Conservation (phyloP, 192 early-diverging fungal genomes). For the Chytriomyces confervae region DNA sequence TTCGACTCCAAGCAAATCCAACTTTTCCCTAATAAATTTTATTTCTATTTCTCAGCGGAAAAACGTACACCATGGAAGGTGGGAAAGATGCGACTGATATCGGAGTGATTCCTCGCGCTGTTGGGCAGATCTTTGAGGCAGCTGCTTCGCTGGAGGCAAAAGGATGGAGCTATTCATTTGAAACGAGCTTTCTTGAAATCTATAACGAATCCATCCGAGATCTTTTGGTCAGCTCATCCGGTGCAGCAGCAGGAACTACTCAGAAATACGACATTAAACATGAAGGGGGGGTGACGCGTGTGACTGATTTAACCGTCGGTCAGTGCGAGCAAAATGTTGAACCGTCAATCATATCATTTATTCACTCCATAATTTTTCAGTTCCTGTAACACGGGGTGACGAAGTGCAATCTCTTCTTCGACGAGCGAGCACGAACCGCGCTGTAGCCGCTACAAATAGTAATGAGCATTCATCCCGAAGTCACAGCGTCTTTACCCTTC, state of each 20-base stretch:
- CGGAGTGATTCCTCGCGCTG: slow-evolving; percentile 96
- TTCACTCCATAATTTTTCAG: slow-evolving; percentile 37
- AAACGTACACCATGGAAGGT: slow-evolving; percentile 59
- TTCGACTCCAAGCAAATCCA: slow-evolving; percentile 30
- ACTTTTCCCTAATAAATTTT: background rate
- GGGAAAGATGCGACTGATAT: slow-evolving; percentile 42
- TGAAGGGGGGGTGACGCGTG: slow-evolving; percentile 72
- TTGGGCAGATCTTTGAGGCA: slow-evolving; percentile 84
- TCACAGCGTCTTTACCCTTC: slow-evolving; percentile 92
- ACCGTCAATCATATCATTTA: slow-evolving; percentile 10
- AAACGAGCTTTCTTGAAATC: slow-evolving; percentile 92
- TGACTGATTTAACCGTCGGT: slow-evolving; percentile 77
- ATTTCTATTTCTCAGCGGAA: slow-evolving; percentile 10
- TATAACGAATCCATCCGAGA: slow-evolving; percentile 95
- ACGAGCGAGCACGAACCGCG: slow-evolving; percentile 81
- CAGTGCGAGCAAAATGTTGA: slow-evolving; percentile 8
- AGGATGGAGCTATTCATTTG: slow-evolving; percentile 88
- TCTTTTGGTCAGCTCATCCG: slow-evolving; percentile 59
- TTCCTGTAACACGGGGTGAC: slow-evolving; percentile 72
- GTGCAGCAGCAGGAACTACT: slow-evolving; percentile 24
- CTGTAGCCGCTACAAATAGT: slow-evolving; percentile 88
- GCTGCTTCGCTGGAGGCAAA: slow-evolving; percentile 73
- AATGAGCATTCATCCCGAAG: slow-evolving; percentile 94
- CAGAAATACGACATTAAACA: slow-evolving; percentile 89
- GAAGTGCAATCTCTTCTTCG: slow-evolving; percentile 75